Conservation (phyloP, 2,329 filamentous ascomycete species). For the Lizonia empirigonia region DNA sequence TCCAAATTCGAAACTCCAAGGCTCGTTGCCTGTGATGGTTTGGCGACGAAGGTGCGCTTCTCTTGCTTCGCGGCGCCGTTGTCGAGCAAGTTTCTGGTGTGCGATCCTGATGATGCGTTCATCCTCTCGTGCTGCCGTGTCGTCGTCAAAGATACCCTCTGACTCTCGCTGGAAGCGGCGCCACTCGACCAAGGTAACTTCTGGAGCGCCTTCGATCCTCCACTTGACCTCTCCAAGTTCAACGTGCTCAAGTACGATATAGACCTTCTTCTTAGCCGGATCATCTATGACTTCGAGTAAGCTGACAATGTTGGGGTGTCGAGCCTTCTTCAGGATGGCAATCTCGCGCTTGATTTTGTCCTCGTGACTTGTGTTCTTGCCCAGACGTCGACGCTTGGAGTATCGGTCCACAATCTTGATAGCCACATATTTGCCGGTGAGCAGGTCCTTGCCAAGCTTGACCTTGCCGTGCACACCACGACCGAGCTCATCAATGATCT, state of each 20-base stretch:
- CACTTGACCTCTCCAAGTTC: slow-evolving; percentile 93
- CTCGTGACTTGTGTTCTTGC: slow-evolving; percentile 70
- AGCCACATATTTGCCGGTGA: slow-evolving; percentile 79
- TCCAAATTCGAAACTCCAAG: slow-evolving; percentile 86
- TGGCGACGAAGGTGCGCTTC: slow-evolving; percentile 44
- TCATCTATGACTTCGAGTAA: slow-evolving; percentile 97
- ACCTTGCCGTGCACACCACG: slow-evolving; percentile 97
- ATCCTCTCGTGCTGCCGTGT: slow-evolving; percentile 52
- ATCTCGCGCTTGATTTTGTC: slow-evolving; percentile 95
- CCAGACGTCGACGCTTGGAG: slow-evolving; percentile 90
- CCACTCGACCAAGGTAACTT: slow-evolving; percentile 83
- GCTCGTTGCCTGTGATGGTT: slow-evolving; percentile 59
- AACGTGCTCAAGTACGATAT: slow-evolving; percentile 95
- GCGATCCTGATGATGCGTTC: slow-evolving; percentile 48
- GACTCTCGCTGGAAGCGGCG: slow-evolving; percentile 76
- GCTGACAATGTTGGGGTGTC: slow-evolving; percentile 95
- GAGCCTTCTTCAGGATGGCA: slow-evolving; percentile 96
- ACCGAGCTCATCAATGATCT: slow-evolving; percentile 94
- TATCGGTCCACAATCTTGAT: slow-evolving; percentile 99
- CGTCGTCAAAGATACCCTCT: slow-evolving; percentile 53
- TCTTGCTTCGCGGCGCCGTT: slow-evolving; percentile 47
- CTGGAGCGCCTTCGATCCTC: slow-evolving; percentile 84
- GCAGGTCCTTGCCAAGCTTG: slow-evolving; percentile 84
- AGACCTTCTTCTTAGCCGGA: slow-evolving; percentile 94
- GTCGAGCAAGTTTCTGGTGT: slow-evolving; percentile 51